Evolutionary conservation across 2,329 filamentous ascomycete genomes (phyloP), one percentile per base, ranked within the genome.

Genomic region (Talaromyces verruculosus): DNA sequence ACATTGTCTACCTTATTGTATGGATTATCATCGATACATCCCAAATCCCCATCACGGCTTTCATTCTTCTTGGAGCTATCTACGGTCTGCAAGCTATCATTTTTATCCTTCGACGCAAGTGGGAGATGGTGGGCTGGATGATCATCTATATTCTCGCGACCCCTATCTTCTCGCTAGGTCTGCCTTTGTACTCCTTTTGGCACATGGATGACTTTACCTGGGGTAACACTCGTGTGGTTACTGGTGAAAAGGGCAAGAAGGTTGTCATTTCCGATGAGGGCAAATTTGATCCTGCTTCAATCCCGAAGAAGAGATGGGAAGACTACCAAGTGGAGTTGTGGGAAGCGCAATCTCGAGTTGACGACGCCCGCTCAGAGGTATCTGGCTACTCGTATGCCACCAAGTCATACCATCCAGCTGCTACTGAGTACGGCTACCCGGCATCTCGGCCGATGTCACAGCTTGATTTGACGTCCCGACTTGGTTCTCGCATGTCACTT

Each of bases 61-160:
- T 99, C 77, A 87, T 99, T 75, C 84, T 99, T 59, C 86, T 99
- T 10, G 95, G 87, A 73, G 94, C 91, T n/a, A 95, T 99, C 72
- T 99, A 98, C 77, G 95, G 95, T 87, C 82, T 99, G 15, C 95
- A 99, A 75, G 94, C 91, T 51, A 89, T 98, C 75, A 97, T 99
- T 78, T 99, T 99, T 83, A 97, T 98, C 73, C 75, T 97, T 65
- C 91, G 92, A 66, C 91, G 94, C 74, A 97, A 97, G 82, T 99
- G 95, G 95, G 94, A 99, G 78, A 98, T 98, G 94, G 90, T 99
- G 71, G 95, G 94, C 41, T 99, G 95, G 95, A 97, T 99, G 93
- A 84, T 99, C 71, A 88, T 99, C 69, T 99, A 99, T 79, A 87
- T 99, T 67, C 69, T 95, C 35, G 94, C 95, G 64, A 91, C 96